A percentile compares a stretch with the other conserved stretches of the same genome.
These are phyloP conservation scores for Colletotrichum sp. DNA, from an alignment of 2,329 filamentous ascomycete species.

Conservation along the genomic window DNA sequence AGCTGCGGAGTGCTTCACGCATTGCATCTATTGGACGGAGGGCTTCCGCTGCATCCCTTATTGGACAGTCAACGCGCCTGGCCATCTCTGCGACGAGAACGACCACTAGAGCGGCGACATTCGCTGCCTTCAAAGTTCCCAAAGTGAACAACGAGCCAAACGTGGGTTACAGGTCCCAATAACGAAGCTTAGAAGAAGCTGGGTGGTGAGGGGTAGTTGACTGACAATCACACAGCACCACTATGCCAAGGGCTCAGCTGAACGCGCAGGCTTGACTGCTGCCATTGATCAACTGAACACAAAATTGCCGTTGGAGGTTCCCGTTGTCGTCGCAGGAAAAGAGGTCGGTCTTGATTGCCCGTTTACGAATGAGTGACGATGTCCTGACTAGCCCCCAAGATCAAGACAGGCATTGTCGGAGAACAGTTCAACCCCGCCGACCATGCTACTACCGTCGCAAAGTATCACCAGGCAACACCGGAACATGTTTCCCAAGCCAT, in stretches of 20 bases:
- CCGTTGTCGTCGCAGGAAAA: slow-evolving; percentile 83
- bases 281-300: slow-evolving; percentile 75
- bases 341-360: slow-evolving; percentile 56
- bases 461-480: slow-evolving; percentile 81
- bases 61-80: neutral
- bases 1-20: slow-evolving; percentile 15
- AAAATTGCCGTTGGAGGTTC: slow-evolving; percentile 76
- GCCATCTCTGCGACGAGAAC: slow-evolving; percentile 29
- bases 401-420: slow-evolving; percentile 69
- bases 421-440: slow-evolving; percentile 84
- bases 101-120: slow-evolving; percentile 51
- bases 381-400: slow-evolving; percentile 41
- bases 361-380: neutral
- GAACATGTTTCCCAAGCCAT: slow-evolving; percentile 76
- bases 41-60: neutral
- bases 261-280: slow-evolving; percentile 76
- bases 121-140: slow-evolving; percentile 88
- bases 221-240: slow-evolving; percentile 71
- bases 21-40: slow-evolving; percentile 4
- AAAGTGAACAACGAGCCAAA: slow-evolving; percentile 94
- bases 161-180: slow-evolving; percentile 58
- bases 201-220: slow-evolving; percentile 11
- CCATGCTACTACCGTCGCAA: slow-evolving; percentile 77
- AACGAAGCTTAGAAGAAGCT: neutral
- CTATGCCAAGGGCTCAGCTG: slow-evolving; percentile 82